These are phyloP conservation scores for Lomentospora prolificans DNA, from an alignment of 2,329 filamentous ascomycete genomes.

Conservation along the genomic window DNA sequence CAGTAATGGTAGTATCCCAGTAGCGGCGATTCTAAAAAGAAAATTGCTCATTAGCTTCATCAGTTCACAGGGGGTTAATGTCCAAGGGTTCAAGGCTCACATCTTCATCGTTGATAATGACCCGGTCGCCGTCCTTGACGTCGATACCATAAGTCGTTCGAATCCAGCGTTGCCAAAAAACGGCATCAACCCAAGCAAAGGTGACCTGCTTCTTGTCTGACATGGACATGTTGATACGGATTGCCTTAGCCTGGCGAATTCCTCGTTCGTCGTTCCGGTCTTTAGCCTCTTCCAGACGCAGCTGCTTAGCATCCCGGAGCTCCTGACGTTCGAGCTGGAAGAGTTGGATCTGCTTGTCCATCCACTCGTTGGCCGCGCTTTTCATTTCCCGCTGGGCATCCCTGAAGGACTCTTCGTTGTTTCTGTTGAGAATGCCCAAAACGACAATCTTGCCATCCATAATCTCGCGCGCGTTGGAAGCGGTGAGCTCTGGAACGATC, in stretches of 20 bases:
- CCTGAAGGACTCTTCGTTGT: constrained; percentile 68
- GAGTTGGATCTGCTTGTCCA: constrained; percentile 85
- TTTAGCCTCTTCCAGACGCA: constrained; percentile 92
- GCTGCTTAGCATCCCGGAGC: constrained; percentile 84
- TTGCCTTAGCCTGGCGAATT: constrained; percentile 76
- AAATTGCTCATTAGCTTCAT: constrained; percentile 16
- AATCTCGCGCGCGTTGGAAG: constrained; percentile 83
- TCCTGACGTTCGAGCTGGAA: constrained; percentile 93
- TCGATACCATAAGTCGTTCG: constrained; percentile 90
- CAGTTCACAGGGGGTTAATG: background rate
- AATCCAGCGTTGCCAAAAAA: constrained; percentile 97
- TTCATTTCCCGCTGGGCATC: constrained; percentile 82
- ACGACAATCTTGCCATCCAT: constrained; percentile 96
- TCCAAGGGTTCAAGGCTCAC: constrained; percentile 44
- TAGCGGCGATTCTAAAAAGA: constrained; percentile 68
- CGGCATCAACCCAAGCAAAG: constrained; percentile 95
- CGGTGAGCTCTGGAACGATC: constrained; percentile 87
- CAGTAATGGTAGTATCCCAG: constrained; percentile 87
- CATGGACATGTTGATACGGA: constrained; percentile 83
- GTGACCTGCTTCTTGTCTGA: constrained; percentile 78
- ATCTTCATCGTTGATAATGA: constrained; percentile 95
- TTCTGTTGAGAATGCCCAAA: constrained; percentile 74
- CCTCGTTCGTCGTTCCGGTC: constrained; percentile 86
- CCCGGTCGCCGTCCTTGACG: constrained; percentile 75
- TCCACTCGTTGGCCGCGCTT: constrained; percentile 92